Evolutionary conservation across 768 basidiomycete species (phyloP).

Genomic region (Lactifluus pinguis): DNA sequence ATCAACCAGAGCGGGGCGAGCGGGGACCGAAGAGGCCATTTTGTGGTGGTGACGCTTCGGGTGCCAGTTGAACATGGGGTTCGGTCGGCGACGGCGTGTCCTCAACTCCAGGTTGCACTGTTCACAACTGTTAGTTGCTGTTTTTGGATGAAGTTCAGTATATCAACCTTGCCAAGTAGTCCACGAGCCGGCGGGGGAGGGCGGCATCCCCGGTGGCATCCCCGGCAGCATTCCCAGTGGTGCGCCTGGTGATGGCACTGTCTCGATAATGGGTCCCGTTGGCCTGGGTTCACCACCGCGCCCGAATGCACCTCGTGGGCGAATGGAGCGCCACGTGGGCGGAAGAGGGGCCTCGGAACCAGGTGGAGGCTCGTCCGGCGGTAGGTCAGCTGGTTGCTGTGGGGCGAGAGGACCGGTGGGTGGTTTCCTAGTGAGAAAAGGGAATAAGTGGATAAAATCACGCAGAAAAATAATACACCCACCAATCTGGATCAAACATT

Average conservation of each 20-base stretch:
- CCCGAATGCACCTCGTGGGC: slow-evolving; percentile 13
- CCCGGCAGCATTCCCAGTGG: background rate
- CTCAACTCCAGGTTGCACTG: slow-evolving; percentile 49
- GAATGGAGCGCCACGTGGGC: slow-evolving; percentile 20
- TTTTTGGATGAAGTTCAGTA: background rate
- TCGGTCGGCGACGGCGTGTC: slow-evolving; percentile 56
- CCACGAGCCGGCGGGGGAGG: slow-evolving; percentile 30
- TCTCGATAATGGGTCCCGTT: slow-evolving; percentile 3
- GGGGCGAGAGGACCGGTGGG: slow-evolving; percentile 26
- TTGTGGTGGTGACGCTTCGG: slow-evolving; percentile 28
- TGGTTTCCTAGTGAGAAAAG: slow-evolving; percentile 35
- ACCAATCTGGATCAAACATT: slow-evolving; percentile 82
- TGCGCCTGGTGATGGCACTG: background rate
- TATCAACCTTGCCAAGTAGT: slow-evolving; percentile 36
- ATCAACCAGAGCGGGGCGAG: slow-evolving; percentile 37
- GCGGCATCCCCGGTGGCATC: slow-evolving; percentile 1
- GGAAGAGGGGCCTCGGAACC: slow-evolving; percentile 20
- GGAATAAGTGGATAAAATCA: background rate
- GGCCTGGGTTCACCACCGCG: slow-evolving; percentile 15
- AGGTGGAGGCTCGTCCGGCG: slow-evolving; percentile 21
- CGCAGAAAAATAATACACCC: background rate
- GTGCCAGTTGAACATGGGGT: slow-evolving; percentile 49
- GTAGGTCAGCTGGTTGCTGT: slow-evolving; percentile 15
- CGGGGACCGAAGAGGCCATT: slow-evolving; percentile 69
- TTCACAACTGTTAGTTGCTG: slow-evolving; percentile 1